phyloP scores from a whole-genome alignment of 768 basidiomycete species.

The Tulasnella sp. region DNA sequence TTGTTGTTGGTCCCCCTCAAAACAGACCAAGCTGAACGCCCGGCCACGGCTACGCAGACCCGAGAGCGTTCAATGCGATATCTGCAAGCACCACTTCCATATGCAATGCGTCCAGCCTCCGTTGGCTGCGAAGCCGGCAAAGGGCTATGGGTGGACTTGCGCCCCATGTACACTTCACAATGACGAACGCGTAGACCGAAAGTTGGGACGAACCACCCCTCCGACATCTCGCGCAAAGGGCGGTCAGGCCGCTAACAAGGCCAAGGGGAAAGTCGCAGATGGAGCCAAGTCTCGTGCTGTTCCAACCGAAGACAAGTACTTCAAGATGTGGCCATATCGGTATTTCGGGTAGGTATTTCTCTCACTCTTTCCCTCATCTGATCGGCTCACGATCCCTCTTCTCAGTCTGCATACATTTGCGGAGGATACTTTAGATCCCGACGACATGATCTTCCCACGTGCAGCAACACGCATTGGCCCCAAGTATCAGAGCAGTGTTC shows the following conservation, averaged over 20 bases:
- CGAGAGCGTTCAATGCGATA: slow-evolving; percentile 84
- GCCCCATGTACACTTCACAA: slow-evolving; percentile 85
- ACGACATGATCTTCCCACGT: slow-evolving; percentile 95
- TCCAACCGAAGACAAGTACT: slow-evolving; percentile 69
- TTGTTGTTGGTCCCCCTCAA: slow-evolving; percentile 5
- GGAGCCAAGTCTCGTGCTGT: slow-evolving; percentile 64
- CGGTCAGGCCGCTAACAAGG: slow-evolving; percentile 2
- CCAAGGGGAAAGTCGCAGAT: slow-evolving; percentile 29
- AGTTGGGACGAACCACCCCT: slow-evolving; percentile 59
- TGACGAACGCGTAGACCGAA: slow-evolving; percentile 79
- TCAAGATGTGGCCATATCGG: slow-evolving; percentile 89
- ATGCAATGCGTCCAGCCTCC: slow-evolving; percentile 94
- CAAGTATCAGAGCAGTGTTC: slow-evolving; percentile 71
- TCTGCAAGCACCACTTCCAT: slow-evolving; percentile 92
- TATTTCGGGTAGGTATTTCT: slow-evolving; percentile 81
- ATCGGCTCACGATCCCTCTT: neutral
- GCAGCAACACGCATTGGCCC: slow-evolving; percentile 86
- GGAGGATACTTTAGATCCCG: slow-evolving; percentile 89
- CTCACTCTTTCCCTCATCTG: neutral
- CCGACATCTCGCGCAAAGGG: slow-evolving; percentile 37
- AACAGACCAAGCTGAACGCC: slow-evolving; percentile 23
- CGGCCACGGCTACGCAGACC: slow-evolving; percentile 46
- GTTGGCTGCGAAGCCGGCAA: slow-evolving; percentile 81
- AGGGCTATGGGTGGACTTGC: slow-evolving; percentile 97
- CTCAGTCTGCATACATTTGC: slow-evolving; percentile 84